Base-by-base conservation (phyloP, 345 rosid species). In the Mallotus nudiflorus region DNA sequence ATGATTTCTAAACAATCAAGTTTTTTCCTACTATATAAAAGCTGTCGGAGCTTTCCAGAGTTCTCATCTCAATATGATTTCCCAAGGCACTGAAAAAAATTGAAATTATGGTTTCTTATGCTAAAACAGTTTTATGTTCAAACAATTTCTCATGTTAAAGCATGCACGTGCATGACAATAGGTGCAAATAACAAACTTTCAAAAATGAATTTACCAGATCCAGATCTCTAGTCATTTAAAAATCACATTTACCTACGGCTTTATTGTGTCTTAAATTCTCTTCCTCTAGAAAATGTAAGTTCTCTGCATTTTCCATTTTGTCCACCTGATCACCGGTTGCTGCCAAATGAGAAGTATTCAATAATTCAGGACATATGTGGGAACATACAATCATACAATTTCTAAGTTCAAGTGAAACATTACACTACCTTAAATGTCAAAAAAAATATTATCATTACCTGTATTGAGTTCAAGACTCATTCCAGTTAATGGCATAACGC, bases 361-460 rank as follows among this genome's bases (percentile, higher is more conserved):
- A 64, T 33, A 73, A 62, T 24, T 14, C 6, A 18, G 25, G 42
- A 19, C 15, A 50, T 16, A 29, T 67, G 40, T 54, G 24, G 64
- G 64, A 20, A 62, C 12, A 48, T 11, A 69, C 16, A 55, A 24
- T 20, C 71, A 1, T 14, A n/a, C 63, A 48, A 18, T 9, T 20
- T 8, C 65, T 70, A 45, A 22, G 15, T 52, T 25, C 42, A 49
- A 24, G 61, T 55, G 59, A 48, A 61, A 29, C 68, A 56, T 46
- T n/a, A 64, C 68, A 54, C 56, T 62, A 80, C 79, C 86, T 63
- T n/a, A n/a, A n/a, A n/a, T n/a, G n/a, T n/a, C n/a, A n/a, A n/a
- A n/a, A n/a, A n/a, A n/a, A n/a, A n/a, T n/a, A n/a, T 46, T n/a
- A 64, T 73, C 68, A 54, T 60, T 62, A 80, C 79, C 86, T 63